Evolutionary conservation across 1,284 basidiomycete genomes (phyloP).

Genomic region (Phylloboletellus chloephorus): DNA sequence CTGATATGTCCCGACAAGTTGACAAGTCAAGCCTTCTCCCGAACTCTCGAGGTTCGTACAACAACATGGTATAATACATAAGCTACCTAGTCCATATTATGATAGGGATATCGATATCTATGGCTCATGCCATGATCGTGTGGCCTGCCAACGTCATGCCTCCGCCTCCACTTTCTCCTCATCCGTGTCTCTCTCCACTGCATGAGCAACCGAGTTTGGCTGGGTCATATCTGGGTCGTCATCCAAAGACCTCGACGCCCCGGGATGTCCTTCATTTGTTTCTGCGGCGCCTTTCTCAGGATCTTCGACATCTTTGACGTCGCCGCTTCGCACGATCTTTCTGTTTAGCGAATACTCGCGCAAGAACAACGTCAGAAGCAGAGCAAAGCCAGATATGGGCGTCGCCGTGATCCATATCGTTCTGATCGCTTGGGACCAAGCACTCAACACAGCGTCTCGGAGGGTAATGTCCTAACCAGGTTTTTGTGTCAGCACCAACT

Average conservation of each 20-base stretch:
- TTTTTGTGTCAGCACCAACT: constrained; percentile 2
- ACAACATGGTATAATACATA: not conserved
- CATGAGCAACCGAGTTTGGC: constrained; percentile 1
- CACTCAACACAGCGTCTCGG: constrained; percentile 54
- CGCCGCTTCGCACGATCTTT: constrained; percentile 42
- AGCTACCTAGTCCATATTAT: not conserved
- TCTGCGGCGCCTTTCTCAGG: constrained; percentile 8
- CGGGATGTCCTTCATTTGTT: not conserved
- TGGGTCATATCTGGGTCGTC: constrained; percentile 12
- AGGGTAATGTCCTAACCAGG: constrained; percentile 40
- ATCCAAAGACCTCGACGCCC: not conserved
- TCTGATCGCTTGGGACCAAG: constrained; percentile 64
- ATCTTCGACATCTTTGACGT: constrained; percentile 20
- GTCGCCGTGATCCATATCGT: constrained; percentile 70
- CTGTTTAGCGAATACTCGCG: constrained; percentile 60
- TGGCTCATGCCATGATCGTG: not conserved
- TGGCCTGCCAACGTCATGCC: not conserved
- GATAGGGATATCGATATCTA: constrained; percentile 8
- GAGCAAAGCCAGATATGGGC: constrained; percentile 52
- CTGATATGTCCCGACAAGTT: too few species aligned
- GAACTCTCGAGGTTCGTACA: too few species aligned
- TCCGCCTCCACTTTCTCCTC: not conserved
- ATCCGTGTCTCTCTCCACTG: not conserved
- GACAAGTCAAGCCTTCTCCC: not conserved
- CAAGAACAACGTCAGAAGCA: constrained; percentile 56